Conservation (phyloP, 1,139 yeast species). For the Yamadazyma atmosphaerica region DNA sequence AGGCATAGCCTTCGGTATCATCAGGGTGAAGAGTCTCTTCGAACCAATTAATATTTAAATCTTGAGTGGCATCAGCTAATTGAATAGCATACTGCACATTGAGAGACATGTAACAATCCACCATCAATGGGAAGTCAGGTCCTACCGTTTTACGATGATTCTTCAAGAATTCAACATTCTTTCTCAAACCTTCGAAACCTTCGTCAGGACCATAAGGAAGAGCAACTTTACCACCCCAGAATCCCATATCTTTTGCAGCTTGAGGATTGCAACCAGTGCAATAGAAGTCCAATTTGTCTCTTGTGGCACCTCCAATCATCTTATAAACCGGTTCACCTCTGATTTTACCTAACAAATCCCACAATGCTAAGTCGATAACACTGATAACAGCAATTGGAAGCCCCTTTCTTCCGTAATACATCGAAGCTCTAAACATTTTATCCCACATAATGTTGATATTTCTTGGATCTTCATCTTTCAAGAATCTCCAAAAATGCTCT, state of each 20-base stretch:
- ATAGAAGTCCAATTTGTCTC: constrained; percentile 43
- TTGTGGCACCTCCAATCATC: constrained; percentile 50
- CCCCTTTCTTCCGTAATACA: constrained; percentile 53
- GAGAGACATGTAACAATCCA: constrained; percentile 52
- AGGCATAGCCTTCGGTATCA: constrained; percentile 46
- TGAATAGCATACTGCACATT: constrained; percentile 49
- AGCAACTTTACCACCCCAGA: constrained; percentile 53
- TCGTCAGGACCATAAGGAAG: constrained; percentile 52
- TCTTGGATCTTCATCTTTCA: constrained; percentile 47
- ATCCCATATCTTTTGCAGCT: constrained; percentile 48
- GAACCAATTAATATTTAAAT: constrained; percentile 50
- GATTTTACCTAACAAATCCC: constrained; percentile 50
- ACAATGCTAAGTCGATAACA: constrained; percentile 47
- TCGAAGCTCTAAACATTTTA: constrained; percentile 47
- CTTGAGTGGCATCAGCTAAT: constrained; percentile 40
- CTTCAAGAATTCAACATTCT: constrained; percentile 44
- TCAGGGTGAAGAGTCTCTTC: constrained; percentile 53
- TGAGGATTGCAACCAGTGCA: constrained; percentile 49
- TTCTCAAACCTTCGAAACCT: constrained; percentile 43
- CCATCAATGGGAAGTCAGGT: constrained; percentile 52
- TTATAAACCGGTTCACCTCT: constrained; percentile 51
- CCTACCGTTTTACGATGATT: constrained; percentile 46
- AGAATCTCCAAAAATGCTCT: constrained; percentile 45
- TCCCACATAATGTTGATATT: constrained; percentile 46
- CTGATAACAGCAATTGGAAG: constrained; percentile 46